Evolutionary conservation across 768 basidiomycete genomes (phyloP).

Genomic region (Serpula lacrymans): DNA sequence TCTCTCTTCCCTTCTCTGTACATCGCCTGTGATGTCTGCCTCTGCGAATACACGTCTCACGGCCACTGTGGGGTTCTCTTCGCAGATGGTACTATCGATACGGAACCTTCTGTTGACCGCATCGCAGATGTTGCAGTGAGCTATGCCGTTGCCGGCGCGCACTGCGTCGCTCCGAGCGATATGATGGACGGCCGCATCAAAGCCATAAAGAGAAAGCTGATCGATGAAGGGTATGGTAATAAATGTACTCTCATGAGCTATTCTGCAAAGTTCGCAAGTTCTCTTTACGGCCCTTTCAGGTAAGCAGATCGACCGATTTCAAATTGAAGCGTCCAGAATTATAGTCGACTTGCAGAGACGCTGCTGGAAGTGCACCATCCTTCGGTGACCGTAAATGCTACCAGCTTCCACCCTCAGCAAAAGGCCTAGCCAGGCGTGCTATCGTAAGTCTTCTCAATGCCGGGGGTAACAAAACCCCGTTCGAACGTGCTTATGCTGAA

Average conservation of each 20-base stretch:
- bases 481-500: not conserved
- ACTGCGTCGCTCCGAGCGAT: conserved; percentile 97
- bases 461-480: no score
- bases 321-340: not conserved
- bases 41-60: conserved; percentile 99
- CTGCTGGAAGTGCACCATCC: conserved; percentile 93
- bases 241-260: conserved; percentile 94
- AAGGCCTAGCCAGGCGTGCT: conserved; percentile 89
- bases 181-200: conserved; percentile 99
- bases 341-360: conserved; percentile 59
- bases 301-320: conserved; percentile 26
- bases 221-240: conserved; percentile 83
- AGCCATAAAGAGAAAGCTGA: conserved; percentile 82
- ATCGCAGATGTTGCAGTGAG: conserved; percentile 89
- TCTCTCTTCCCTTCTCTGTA: conserved; percentile 78
- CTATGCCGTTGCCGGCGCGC: conserved; percentile 94
- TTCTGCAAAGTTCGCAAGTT: conserved; percentile 95
- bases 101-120: conserved; percentile 74
- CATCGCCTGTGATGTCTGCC: conserved; percentile 93
- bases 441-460: conserved; percentile 57
- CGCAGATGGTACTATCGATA: conserved; percentile 73
- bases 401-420: conserved; percentile 86
- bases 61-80: conserved; percentile 91
- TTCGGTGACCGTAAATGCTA: conserved; percentile 98
- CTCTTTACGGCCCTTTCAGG: conserved; percentile 96